A percentile compares a stretch with the other conserved stretches of the same genome.
Conservation (phyloP, 371 early-diverging fungal genomes). For the Rhizopus sp. region DNA sequence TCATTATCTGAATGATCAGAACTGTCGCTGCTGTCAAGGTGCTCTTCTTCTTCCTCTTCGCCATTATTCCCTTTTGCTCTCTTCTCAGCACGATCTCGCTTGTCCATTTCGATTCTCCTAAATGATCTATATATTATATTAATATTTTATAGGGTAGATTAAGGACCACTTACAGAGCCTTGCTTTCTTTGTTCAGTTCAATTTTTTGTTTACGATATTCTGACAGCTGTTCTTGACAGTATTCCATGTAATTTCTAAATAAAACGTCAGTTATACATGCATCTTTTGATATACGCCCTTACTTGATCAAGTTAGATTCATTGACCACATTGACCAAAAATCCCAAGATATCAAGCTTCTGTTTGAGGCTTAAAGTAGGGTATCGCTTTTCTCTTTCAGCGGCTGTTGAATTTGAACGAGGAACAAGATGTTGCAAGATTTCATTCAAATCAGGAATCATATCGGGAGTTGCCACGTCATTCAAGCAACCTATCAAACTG, state of each 20-base stretch:
- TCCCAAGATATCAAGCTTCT: conserved; percentile 42
- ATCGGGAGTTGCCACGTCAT: conserved; percentile 49
- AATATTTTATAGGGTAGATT: not conserved
- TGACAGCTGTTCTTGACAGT: conserved; percentile 58
- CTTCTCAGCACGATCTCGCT: conserved; percentile 26
- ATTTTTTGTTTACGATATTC: conserved; percentile 62
- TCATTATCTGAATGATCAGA: conserved; percentile 13
- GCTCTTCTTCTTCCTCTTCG: conserved; percentile 26
- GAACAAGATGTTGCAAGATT: conserved; percentile 42
- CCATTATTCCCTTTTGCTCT: conserved; percentile 24
- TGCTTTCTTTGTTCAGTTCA: conserved; percentile 68
- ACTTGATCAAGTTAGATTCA: conserved; percentile 47
- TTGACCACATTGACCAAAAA: conserved; percentile 48
- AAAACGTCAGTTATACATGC: not conserved
- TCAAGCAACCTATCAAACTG: conserved; percentile 46
- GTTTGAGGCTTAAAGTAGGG: conserved; percentile 32
- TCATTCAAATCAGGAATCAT: conserved; percentile 41
- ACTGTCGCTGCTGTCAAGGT: conserved; percentile 16
- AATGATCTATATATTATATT: conserved; percentile 17
- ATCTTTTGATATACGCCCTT: conserved; percentile 1
- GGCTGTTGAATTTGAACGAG: conserved; percentile 33
- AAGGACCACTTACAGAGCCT: conserved; percentile 34
- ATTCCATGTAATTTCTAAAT: conserved; percentile 63
- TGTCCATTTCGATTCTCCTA: conserved; percentile 33
- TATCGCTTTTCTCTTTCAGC: conserved; percentile 50